These are phyloP conservation scores for Seiridium unicorne DNA, from an alignment of 2,329 filamentous ascomycete species.

Conservation along the genomic window DNA sequence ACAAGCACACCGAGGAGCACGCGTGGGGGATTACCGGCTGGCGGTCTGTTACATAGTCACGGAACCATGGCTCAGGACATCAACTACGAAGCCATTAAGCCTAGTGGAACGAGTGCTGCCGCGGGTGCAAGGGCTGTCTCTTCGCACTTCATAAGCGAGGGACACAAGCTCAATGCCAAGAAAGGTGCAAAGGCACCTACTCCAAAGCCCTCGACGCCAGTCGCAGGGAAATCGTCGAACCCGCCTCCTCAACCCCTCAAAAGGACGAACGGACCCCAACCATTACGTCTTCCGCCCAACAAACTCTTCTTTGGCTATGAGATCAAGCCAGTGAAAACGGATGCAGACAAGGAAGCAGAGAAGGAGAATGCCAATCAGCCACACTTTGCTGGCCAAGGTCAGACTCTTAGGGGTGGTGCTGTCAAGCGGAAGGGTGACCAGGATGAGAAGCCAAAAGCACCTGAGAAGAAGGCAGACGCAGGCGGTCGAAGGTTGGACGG, in stretches of 20 bases:
- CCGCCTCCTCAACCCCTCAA: conserved; percentile 31
- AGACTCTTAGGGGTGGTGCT: conserved; percentile 65
- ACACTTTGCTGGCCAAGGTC: conserved; percentile 81
- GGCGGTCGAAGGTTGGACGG: conserved; percentile 42
- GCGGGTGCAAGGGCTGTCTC: conserved; percentile 42
- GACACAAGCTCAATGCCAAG: conserved; percentile 80
- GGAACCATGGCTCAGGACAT: conserved; percentile 98
- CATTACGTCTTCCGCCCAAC: conserved; percentile 78
- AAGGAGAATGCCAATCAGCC: conserved; percentile 64
- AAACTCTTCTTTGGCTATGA: conserved; percentile 98
- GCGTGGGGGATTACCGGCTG: conserved; percentile 61
- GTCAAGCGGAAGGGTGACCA: conserved; percentile 68
- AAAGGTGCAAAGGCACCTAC: conserved; percentile 75
- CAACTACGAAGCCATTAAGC: conserved; percentile 89
- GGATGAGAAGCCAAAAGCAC: conserved; percentile 44
- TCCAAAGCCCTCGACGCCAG: conserved; percentile 71
- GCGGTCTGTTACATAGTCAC: conserved; percentile 76
- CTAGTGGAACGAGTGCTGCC: conserved; percentile 65
- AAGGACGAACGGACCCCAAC: conserved; percentile 76
- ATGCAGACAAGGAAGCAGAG: conserved; percentile 67
- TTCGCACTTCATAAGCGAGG: conserved; percentile 77
- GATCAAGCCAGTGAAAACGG: conserved; percentile 81
- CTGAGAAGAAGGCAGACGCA: conserved; percentile 46
- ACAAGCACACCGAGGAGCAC: conserved; percentile 79
- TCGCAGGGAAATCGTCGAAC: conserved; percentile 54